Base-by-base conservation (phyloP, 2,329 filamentous ascomycete genomes). In the Ceratocystis huliohia region DNA sequence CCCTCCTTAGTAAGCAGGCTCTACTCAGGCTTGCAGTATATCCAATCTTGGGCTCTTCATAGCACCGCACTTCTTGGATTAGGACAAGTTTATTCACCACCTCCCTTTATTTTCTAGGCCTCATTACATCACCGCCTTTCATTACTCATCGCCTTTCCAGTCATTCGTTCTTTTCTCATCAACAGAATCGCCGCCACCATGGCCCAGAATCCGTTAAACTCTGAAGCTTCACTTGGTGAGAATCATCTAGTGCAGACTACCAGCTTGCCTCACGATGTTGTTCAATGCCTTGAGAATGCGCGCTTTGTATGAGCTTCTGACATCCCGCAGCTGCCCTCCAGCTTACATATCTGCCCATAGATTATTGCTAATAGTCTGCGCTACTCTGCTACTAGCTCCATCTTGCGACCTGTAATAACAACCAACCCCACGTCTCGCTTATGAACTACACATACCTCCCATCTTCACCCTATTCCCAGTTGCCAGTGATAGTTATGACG, bases 401-500 rank as follows among this genome's bases (percentile, higher is more conserved):
- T 76, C 88, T 99, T 65, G 92, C 94, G 71, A 99, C 94, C 66
- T 95, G 89, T 75, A 85, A 85, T 71, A 82, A 88, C 71, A 88
- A 94, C 73, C 81, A 86, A 69, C 94, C 94, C 8, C 91, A 97
- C 75, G 90, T 97, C 70, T 95, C 91, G 46, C 85, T 99, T 70
- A 99, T 99, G 94, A 96, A 96, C 80, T 97, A 97, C 80, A 97
- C 94, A 73, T 97, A 96, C 78, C 88, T 99, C 25, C 88, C 91
- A 48, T 85, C 82, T 5, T 89, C 88, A 17, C 86, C 85, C 48
- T 88, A 85, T 75, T 82, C 84, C 48, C 73, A 81, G 64, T 77
- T 79, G n/a, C 87, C 91, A n/a, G 88, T 91, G 70, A 95, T 97
- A 73, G 88, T 97, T 80, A 92, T 93, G 88, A 97, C 94, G 66